Percentiles rank a stretch among this genome's conserved stretches.
Conservation (phyloP, 768 basidiomycete genomes). For the Gloeophyllum trabeum region DNA sequence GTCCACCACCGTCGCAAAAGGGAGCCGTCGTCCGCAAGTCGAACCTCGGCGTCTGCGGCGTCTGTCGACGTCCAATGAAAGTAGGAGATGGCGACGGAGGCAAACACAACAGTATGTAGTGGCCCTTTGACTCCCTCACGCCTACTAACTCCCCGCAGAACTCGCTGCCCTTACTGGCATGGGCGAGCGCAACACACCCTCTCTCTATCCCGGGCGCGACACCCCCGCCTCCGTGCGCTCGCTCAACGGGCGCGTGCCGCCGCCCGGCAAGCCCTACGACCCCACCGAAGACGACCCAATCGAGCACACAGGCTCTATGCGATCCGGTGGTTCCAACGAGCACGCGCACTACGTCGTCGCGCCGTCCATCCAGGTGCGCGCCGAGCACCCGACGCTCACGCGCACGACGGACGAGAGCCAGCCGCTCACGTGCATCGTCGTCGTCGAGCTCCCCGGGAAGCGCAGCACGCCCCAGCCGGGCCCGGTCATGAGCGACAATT, state of each 20-base stretch:
- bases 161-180: constrained; percentile 90
- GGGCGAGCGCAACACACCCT: constrained; percentile 45
- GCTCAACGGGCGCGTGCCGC: constrained; percentile 13
- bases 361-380: constrained; percentile 86
- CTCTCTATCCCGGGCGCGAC: constrained; percentile 63
- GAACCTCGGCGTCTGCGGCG: constrained; percentile 91
- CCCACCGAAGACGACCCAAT: constrained; percentile 82
- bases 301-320: constrained; percentile 40
- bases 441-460: constrained; percentile 85
- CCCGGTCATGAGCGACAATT: constrained; percentile 15
- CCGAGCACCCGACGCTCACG: constrained; percentile 80
- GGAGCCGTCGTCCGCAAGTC: constrained; percentile 50
- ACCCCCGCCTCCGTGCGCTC: constrained; percentile 30
- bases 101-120: constrained; percentile 73
- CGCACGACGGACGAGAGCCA: constrained; percentile 62
- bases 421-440: constrained; percentile 86
- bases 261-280: constrained; percentile 25
- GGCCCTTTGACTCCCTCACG: constrained; percentile 7
- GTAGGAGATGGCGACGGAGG: constrained; percentile 79
- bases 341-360: constrained; percentile 71
- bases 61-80: constrained; percentile 95
- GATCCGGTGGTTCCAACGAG: constrained; percentile 23
- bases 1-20: constrained; percentile 59
- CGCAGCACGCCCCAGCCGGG: constrained; percentile 44
- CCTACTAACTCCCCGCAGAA: constrained; percentile 42